Percentiles rank a stretch among this genome's conserved stretches.
These are phyloP conservation scores for Aspergillus ibericus DNA, from an alignment of 2,329 filamentous ascomycete species.

Conservation along the genomic window DNA sequence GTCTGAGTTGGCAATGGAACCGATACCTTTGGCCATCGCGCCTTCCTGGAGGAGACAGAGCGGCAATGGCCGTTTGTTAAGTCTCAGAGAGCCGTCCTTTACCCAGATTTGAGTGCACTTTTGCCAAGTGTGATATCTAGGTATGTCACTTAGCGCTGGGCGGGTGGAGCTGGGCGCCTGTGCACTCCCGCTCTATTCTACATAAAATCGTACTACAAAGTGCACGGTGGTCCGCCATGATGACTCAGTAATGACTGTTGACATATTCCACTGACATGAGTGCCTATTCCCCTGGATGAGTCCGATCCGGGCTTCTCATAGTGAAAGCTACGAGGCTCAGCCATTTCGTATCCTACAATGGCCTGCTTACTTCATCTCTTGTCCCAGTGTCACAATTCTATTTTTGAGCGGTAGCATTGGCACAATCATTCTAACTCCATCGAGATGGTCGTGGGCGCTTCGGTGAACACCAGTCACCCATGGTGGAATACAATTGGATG, in stretches of 20 bases:
- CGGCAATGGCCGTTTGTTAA: neutral
- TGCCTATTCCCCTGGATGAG: neutral
- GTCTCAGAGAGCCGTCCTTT: neutral
- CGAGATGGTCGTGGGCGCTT: neutral
- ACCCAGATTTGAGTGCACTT: neutral
- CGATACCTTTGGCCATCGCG: neutral
- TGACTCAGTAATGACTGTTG: neutral
- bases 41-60: neutral
- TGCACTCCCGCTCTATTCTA: neutral
- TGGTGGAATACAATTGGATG: neutral
- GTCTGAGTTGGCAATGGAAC: neutral
- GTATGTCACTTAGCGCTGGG: neutral
- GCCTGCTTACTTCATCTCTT: neutral
- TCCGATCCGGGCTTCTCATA: no score
- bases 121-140: neutral
- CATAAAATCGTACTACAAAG: neutral
- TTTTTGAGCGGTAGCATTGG: neutral
- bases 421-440: neutral
- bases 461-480: neutral
- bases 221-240: neutral
- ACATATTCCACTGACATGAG: neutral
- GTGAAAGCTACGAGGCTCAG: neutral
- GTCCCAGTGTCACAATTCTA: neutral
- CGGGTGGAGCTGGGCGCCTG: neutral
- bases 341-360: neutral